Percentiles rank a stretch among this genome's conserved stretches.
These are phyloP conservation scores for Leishmania braziliensis DNA, from an alignment of 208 protist species.

Conservation along the genomic window DNA sequence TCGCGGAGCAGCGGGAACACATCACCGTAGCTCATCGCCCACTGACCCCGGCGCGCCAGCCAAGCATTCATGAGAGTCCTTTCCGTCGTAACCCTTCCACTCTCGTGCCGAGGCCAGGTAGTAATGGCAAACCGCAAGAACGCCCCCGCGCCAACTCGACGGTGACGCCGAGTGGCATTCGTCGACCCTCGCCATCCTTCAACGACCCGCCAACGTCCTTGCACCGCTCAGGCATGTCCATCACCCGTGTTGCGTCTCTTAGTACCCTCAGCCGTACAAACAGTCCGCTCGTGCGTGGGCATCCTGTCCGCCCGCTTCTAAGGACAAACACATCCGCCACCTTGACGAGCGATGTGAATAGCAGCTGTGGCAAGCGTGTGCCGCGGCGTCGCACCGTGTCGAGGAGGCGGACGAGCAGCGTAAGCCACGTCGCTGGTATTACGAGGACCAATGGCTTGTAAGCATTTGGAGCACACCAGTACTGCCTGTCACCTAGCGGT, in stretches of 20 bases:
- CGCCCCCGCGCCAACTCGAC: constrained; percentile 19
- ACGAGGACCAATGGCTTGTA: constrained; percentile 48
- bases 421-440: constrained; percentile 37
- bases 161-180: background rate
- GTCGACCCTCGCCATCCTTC: constrained; percentile 41
- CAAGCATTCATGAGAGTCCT: constrained; percentile 23
- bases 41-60: constrained; percentile 46
- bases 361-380: constrained; percentile 18
- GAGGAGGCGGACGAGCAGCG: constrained; percentile 31
- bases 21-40: constrained; percentile 36
- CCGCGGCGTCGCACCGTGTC: constrained; percentile 18
- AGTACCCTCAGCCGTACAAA: constrained; percentile 43
- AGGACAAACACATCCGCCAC: constrained; percentile 23
- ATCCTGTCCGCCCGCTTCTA: constrained; percentile 27
- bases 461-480: background rate
- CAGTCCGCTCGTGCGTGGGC: constrained; percentile 34
- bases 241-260: constrained; percentile 22
- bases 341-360: constrained; percentile 25
- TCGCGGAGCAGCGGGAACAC: constrained; percentile 42
- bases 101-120: background rate
- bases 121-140: constrained; percentile 10
- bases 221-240: constrained; percentile 8
- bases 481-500: background rate
- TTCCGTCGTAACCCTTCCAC: constrained; percentile 18
- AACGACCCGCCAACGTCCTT: constrained; percentile 5